Evolutionary conservation across 305 asterid species (phyloP), one percentile per base, ranked within the genome.

Genomic region (Fraxinus xanthoxyloides): DNA sequence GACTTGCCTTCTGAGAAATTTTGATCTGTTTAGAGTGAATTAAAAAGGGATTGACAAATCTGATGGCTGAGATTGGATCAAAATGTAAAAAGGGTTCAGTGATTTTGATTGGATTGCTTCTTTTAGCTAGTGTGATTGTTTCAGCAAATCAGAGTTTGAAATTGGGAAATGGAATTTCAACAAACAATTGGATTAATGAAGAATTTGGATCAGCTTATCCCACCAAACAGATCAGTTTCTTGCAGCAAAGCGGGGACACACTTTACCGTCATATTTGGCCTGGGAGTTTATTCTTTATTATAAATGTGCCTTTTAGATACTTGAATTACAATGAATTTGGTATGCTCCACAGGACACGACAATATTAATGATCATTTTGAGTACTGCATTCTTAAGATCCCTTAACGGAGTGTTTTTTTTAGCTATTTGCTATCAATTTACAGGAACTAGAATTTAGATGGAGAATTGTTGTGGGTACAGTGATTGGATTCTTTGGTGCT

Each of bases 401-500:
- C 59, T 40, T 10, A 40, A 40, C 19, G 4, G 56, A 17, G 2
- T 3, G 15, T 12, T 38, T 8, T 40, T 10, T 36, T 36, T 8
- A 7, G 54, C 54, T 10, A 43, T 43, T 43, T 43, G 4, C n/a
- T 43, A 43, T 43, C 54, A 43, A 43, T 43, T 43, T 82, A 79
- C 85, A 92, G 96, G 89, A 89, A 21, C 77, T 89, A 85, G 86
- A 88, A 82, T 40, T 90, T 90, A 90, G 91, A 3, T 92, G 96
- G 94, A 87, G 88, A 79, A 82, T 87, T 74, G 84, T 87, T 61
- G 36, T 85, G 46, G 93, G 93, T 26, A 81, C 91, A 54, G 84
- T 89, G 77, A 86, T 92, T 87, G 95, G 92, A 83, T 90, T 92
- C 90, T 79, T 90, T 74, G 94, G 94, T 81, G 94, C 96, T 80